Base-by-base conservation (phyloP, 2,329 filamentous ascomycete species). In the Sporothrix mexicana region DNA sequence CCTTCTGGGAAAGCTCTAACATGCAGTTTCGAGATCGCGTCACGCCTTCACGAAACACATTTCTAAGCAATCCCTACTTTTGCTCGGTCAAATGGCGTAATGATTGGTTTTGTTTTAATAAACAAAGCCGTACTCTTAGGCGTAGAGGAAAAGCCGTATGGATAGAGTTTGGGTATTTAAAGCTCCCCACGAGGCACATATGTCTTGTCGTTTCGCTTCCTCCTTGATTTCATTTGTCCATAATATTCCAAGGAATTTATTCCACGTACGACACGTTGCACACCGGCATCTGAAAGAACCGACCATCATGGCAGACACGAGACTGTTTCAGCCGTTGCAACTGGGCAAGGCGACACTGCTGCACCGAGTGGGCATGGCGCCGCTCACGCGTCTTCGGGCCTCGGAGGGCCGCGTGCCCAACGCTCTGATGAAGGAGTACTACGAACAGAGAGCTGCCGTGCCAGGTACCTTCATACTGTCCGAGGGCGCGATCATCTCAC, bases 281-380 rank as follows among this genome's bases (percentile, higher is more conserved):
- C 30, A 30, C 30, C 30, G 30, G 30, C 30, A 30, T 30, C 30
- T 5, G 30, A 30, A 30, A 47, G n/a, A 55, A 55, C 23, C 51
- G n/a, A 55, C 51, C n/a, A 55, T 55, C 20, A 55, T 55, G 51
- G 2, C 51, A 25, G 51, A 55, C 51, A 55, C 51, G 3, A 55
- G 51, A 55, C 80, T 85, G 30, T 86, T 85, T 74, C 77, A 79
- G 70, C 83, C 84, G 8, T 6, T 74, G 3, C 68, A 72, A 10
- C 45, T 75, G n/a, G 74, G 74, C 61, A 53, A 69, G 10, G 13
- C 66, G 6, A 55, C 41, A 55, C 70, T 55, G 51, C 51, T 23
- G 59, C 64, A 75, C 53, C 72, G 73, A 64, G 62, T 75, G 8
- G 73, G 36, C 12, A 45, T 74, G 36, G 15, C 57, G 9, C 79